Base-by-base conservation (phyloP, 2,329 filamentous ascomycete species). In the Exophiala dermatitidis region DNA sequence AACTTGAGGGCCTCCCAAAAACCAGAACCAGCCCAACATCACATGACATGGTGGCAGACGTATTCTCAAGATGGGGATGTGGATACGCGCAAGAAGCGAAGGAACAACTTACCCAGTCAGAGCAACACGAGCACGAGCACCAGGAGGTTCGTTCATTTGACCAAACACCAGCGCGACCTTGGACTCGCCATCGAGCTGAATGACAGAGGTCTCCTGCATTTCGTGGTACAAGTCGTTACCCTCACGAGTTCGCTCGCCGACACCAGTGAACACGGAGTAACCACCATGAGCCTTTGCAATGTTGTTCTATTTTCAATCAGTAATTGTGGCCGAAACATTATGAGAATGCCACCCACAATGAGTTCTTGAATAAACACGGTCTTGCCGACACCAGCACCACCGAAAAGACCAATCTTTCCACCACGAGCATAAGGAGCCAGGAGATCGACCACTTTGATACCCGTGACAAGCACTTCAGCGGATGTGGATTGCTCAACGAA, bases 171-270 rank as follows among this genome's bases (percentile, higher is more conserved):
- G 81, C 63, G 93, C 89, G 80, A 97, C 93, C 86, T 98, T 98
- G 75, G 93, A 97, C 70, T 96, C 91, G 77, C 93, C 93, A 64
- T 98, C 93, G 65, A 98, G 89, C 77, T 98, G 85, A 77, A 98
- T 98, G 83, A 98, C 93, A 72, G 88, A 89, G 66, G 93, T 98
- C 81, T 98, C 91, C 82, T 97, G 93, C 93, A 98, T 98, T 84
- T 98, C 93, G 80, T 98, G 91, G 86, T 98, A 98, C 82, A 98
- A 77, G 85, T 98, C 93, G 85, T 98, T 98, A 84, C 93, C 93
- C 85, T 98, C 93, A 89, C 93, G 93, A 73, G 93, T 98, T 82
- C 93, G 91, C 86, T 98, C 93, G 75, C 93, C 93, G 78, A 98
- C 93, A 91, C 93, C 93, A 73, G 90, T 95, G 86, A 98, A 98